Percentiles rank a stretch among this genome's conserved stretches.
Evolutionary conservation across 2,329 filamentous ascomycete species (phyloP).

Genomic region (Arthroderma uncinatum): DNA sequence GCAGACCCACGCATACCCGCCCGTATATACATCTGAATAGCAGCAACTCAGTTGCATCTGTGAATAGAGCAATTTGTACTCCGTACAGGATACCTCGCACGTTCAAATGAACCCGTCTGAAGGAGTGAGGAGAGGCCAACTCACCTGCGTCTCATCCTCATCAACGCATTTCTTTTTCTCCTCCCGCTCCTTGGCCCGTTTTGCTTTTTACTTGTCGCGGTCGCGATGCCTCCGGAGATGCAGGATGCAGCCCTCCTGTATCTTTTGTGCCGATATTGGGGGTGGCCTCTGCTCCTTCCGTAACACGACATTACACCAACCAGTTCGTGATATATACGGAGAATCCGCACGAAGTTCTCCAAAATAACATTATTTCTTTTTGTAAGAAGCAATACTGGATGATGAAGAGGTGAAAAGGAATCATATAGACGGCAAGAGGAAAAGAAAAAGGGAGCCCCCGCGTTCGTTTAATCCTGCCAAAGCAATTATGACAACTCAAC

Average conservation of each 20-base stretch:
- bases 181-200: conserved; percentile 1
- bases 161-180: not conserved
- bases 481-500: not conserved
- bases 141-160: not conserved
- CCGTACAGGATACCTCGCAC: not conserved
- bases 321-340: not conserved
- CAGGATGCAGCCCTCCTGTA: not conserved
- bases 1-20: not conserved
- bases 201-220: not conserved
- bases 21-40: too few species aligned
- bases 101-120: not conserved
- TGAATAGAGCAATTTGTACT: too few species aligned
- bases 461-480: not conserved
- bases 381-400: not conserved
- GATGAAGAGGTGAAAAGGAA: not conserved
- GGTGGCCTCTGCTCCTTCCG: not conserved
- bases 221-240: not conserved
- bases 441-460: not conserved
- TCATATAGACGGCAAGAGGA: not conserved
- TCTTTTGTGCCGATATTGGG: not conserved
- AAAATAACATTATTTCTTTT: not conserved
- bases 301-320: not conserved
- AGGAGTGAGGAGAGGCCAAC: not conserved
- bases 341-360: not conserved
- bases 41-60: too few species aligned